Evolutionary conservation across 1,284 basidiomycete species (phyloP), one percentile per base, ranked within the genome.

Genomic region (Agaricales sp.): DNA sequence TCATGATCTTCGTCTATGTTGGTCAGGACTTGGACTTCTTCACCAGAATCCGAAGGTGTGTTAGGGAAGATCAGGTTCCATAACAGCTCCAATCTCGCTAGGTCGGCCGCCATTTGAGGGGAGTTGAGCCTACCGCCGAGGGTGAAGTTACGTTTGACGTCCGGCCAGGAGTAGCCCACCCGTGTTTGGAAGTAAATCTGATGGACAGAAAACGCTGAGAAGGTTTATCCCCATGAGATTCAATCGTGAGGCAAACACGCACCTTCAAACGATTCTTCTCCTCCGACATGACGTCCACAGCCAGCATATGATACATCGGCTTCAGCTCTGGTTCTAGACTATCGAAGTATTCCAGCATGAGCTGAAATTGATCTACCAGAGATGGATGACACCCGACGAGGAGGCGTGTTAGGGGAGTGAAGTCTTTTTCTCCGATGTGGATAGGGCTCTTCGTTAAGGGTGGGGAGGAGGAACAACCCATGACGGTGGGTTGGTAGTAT

Each of bases 211-310:
- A 45, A 26, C 24, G 16, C 18, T 20, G 18, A 20, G 8, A 20
- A 16, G 8, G 16, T 41, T 8, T 4, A 41, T 16, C 8, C 6
- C 39, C 14, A 30, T 30, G 6, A 6, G 11, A 21, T 4, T 8
- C 12, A 16, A 26, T 24, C 24, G 12, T 26, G 24, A 8, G 20
- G 41, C 13, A 19, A 12, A 47, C 18, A 6, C 51, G 24, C 45
- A 62, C 62, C 52, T 64, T 64, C 12, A 64, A 50, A 4, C 62
- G 55, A 43, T 64, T 64, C 11, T 48, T 48, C 4, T 56, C 54
- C 20, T 54, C 55, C 3, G 48, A 35, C 2, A 60, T 57, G 43
- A 60, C 62, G 48, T 64, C 62, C 49, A 60, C 55, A 4, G 62
- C 56, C 11, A 63, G 49, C n/a, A 64, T 60, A 45, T 62, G 53